Base-by-base conservation (phyloP, 2,329 filamentous ascomycete species). In the Cyphellophora europaea region DNA sequence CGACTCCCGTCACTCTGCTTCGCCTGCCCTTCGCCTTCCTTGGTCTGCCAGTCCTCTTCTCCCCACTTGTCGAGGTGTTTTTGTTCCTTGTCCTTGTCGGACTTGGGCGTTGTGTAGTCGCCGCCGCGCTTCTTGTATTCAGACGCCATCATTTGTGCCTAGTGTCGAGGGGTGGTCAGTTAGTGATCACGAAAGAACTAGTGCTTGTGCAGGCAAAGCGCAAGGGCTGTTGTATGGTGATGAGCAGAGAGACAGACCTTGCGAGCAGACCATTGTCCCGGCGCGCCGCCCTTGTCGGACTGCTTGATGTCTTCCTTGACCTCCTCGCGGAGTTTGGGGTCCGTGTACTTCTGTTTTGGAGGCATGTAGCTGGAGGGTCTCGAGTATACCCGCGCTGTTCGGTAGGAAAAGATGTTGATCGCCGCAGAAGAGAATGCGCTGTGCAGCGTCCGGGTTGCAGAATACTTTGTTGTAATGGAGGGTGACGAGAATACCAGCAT, bases 41-140 rank as follows among this genome's bases (percentile, higher is more conserved):
- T 67, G 1, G 63, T 67, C 52, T 67, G 63, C 63, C 64, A 67
- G 4, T 68, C 59, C 35, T 68, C 65, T n/a, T 66, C 52, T 0
- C 51, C 55, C 65, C 66, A 69, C 12, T 66, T 54, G 5, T 57
- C 54, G 2, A 69, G 52, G 31, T 65, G 51, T 47, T 64, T 58
- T 35, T 67, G 63, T 4, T 56, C 57, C 15, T 64, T 52, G 39
- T 64, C 58, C 38, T 66, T 56, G n/a, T 54, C 51, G 29, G 58
- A 52, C 37, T 68, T 64, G 30, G 59, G 56, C 3, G 59, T 66
- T 5, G 54, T 68, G 47, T 69, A 67, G 16, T 49, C 55, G 5
- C 65, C 64, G 5, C 62, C 61, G 12, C 63, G 60, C 37, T 62
- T 65, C 49, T 68, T 68, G 47, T 67, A 67, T 40, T 63, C 61